These are phyloP conservation scores for Colletotrichum destructivum DNA, from an alignment of 2,329 filamentous ascomycete species.

Conservation along the genomic window DNA sequence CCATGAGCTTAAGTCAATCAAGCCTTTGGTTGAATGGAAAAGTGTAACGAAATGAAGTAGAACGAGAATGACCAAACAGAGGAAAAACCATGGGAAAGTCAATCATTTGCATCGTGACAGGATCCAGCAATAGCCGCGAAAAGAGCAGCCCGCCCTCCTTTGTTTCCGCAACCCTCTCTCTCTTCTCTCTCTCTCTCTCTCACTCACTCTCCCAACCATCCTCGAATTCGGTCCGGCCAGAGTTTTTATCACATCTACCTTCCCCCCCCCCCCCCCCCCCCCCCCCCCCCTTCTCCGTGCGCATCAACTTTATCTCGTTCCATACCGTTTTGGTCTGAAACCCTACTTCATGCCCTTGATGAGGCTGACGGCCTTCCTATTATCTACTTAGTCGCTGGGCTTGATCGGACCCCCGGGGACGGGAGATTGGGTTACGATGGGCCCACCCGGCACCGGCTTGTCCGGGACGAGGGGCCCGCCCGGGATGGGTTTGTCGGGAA, in stretches of 20 bases:
- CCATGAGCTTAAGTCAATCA: constrained; percentile 46
- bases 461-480: constrained; percentile 52
- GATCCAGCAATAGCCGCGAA: neutral
- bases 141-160: neutral
- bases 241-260: neutral
- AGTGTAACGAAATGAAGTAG: neutral
- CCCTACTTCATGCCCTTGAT: neutral
- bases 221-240: constrained; percentile 12
- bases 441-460: constrained; percentile 49
- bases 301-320: constrained; percentile 30
- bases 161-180: too few relatives aligned
- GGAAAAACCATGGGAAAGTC: constrained; percentile 39
- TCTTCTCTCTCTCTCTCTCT: too few relatives aligned
- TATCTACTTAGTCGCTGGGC: constrained; percentile 27
- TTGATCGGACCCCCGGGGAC: constrained; percentile 36
- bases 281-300: too few relatives aligned
- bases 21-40: constrained; percentile 44
- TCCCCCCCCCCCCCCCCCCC: constrained; percentile 7
- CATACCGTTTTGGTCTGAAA: constrained; percentile 1
- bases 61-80: constrained; percentile 23
- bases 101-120: constrained; percentile 20
- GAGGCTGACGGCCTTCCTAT: neutral
- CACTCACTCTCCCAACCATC: neutral
- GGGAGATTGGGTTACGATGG: constrained; percentile 44
- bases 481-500: constrained; percentile 47